Evolutionary conservation across 148 eudicot species (phyloP).

Genomic region (Agrostemma githago): DNA sequence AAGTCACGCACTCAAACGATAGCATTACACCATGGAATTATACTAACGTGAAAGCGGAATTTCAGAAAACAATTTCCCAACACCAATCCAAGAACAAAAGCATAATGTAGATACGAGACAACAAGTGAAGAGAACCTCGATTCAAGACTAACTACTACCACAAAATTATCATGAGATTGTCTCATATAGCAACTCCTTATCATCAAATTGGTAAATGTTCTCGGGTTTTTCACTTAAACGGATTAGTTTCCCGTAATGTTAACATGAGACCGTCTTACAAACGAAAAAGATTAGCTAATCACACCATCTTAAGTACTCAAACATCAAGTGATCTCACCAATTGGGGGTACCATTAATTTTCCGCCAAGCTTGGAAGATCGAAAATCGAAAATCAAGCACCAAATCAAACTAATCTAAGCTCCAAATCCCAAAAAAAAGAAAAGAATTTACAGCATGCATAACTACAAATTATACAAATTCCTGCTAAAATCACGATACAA

Average conservation of each 20-base stretch:
- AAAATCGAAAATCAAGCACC: background rate
- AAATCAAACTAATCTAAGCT: background rate
- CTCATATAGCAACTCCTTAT: background rate
- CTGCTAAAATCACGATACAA: background rate
- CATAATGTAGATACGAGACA: background rate
- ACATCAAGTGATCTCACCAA: background rate
- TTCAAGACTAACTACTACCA: background rate
- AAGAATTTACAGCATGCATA: background rate
- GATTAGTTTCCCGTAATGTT: too few relatives aligned
- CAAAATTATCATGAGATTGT: background rate
- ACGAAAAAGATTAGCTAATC: background rate
- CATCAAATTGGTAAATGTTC: too few relatives aligned
- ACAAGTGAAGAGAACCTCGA: background rate
- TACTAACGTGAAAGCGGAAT: too few relatives aligned
- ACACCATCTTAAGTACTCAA: constrained; percentile 3
- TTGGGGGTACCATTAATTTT: background rate
- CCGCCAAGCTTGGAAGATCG: background rate
- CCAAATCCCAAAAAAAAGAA: too few relatives aligned
- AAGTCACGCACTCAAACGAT: constrained; percentile 8
- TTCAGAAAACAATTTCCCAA: too few relatives aligned
- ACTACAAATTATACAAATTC: background rate
- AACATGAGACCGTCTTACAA: background rate
- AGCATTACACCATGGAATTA: background rate
- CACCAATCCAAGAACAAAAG: too few relatives aligned
- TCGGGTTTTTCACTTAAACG: too few relatives aligned